Evolutionary conservation across 2,329 filamentous ascomycete genomes (phyloP).

Genomic region (Aspergillus neoniger): DNA sequence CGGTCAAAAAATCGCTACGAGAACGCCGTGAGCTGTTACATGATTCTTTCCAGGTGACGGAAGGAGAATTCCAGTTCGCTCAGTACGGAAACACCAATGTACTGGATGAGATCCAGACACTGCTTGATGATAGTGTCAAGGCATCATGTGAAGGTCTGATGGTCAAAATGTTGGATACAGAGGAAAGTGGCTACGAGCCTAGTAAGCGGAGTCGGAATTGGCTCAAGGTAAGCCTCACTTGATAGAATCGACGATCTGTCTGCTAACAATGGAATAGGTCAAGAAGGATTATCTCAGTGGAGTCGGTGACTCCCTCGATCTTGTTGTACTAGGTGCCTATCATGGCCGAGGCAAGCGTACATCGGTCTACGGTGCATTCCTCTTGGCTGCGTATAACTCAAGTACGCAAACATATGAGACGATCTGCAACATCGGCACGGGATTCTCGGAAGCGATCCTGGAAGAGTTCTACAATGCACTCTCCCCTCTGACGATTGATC

Average conservation of each 20-base stretch:
- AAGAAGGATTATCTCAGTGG: conserved; percentile 98
- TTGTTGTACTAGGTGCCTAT: conserved; percentile 94
- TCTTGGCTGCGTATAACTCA: conserved; percentile 90
- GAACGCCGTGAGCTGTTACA: conserved; percentile 78
- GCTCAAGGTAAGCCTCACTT: conserved; percentile 72
- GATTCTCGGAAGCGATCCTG: conserved; percentile 93
- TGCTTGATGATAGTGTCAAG: conserved; percentile 93
- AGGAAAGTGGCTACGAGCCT: conserved; percentile 91
- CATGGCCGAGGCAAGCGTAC: conserved; percentile 93
- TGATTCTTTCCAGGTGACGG: conserved; percentile 70
- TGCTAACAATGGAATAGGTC: conserved; percentile 56
- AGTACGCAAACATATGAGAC: conserved; percentile 83
- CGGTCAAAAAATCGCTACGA: conserved; percentile 83
- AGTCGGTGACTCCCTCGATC: conserved; percentile 91
- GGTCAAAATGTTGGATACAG: conserved; percentile 98
- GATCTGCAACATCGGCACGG: conserved; percentile 97
- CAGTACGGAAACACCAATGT: conserved; percentile 84
- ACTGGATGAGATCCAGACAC: conserved; percentile 86
- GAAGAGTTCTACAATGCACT: conserved; percentile 79
- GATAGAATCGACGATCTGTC: background rate
- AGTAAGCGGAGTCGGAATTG: conserved; percentile 96
- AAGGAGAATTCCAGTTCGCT: conserved; percentile 91
- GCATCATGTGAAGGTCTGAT: conserved; percentile 96
- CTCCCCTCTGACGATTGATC: conserved; percentile 77
- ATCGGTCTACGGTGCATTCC: conserved; percentile 91